These are phyloP conservation scores for Aspergillus luchuensis DNA, from an alignment of 2,329 filamentous ascomycete genomes.

Conservation along the genomic window DNA sequence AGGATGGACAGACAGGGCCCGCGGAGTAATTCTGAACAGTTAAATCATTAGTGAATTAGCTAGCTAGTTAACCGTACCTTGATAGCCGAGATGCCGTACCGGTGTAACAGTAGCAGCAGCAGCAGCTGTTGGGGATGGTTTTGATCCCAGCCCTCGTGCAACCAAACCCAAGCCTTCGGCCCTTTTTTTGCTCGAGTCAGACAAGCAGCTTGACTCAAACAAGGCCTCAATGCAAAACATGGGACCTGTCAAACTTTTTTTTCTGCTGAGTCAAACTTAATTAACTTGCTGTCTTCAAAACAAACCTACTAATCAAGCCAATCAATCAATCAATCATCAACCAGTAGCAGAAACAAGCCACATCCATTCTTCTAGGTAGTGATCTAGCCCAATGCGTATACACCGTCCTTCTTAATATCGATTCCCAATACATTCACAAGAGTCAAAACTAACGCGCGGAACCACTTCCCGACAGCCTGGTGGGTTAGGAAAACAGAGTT, in stretches of 20 bases:
- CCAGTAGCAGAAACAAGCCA: too few species aligned
- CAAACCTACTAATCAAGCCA: too few species aligned
- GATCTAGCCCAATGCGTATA: too few species aligned
- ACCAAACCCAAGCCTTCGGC: neutral
- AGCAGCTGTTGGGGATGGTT: neutral
- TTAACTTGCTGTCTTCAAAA: neutral
- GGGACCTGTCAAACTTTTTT: slow-evolving; percentile 1
- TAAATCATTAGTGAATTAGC: too few species aligned
- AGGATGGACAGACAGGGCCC: neutral
- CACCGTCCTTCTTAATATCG: too few species aligned
- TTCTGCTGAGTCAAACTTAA: slow-evolving; percentile 1
- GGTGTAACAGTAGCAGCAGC: neutral
- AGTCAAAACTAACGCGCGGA: slow-evolving; percentile 2
- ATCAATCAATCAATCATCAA: too few species aligned
- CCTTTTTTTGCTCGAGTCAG: neutral
- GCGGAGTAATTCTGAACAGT: neutral
- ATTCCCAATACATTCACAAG: too few species aligned
- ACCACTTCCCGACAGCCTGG: neutral
- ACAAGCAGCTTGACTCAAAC: neutral
- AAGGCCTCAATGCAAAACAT: slow-evolving; percentile 1
- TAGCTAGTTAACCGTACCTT: neutral
- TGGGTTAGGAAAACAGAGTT: neutral
- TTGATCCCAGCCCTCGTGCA: neutral
- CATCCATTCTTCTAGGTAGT: too few species aligned
- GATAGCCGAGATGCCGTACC: slow-evolving; percentile 1